Percentiles rank a stretch among this genome's conserved stretches.
phyloP scores from a whole-genome alignment of 129 eudicot genomes.

The Ambrosia trifida region DNA sequence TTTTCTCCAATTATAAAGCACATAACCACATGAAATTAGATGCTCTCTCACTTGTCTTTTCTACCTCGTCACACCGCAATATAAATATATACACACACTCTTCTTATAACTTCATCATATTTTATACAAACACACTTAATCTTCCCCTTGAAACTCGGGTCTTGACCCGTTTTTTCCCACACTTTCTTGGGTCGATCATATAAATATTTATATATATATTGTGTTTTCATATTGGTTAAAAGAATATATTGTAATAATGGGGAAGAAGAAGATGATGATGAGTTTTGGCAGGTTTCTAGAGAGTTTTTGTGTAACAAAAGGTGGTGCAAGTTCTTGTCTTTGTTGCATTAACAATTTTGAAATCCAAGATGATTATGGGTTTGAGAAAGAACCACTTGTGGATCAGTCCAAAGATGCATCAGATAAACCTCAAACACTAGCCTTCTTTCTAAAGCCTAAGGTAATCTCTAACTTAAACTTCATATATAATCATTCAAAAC shows the following conservation, averaged over 20 bases:
- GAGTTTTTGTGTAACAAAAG: slow-evolving; percentile 59
- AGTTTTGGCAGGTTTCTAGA: slow-evolving; percentile 63
- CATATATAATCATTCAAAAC: not conserved
- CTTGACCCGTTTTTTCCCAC: slow-evolving; percentile 37
- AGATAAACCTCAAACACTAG: slow-evolving; percentile 72
- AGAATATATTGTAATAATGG: slow-evolving; percentile 53
- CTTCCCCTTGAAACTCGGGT: slow-evolving; percentile 37
- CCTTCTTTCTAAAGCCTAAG: slow-evolving; percentile 87
- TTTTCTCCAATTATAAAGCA: slow-evolving; percentile 35
- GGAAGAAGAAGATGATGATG: slow-evolving; percentile 52
- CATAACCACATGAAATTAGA: slow-evolving; percentile 44
- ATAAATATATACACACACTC: slow-evolving; percentile 1
- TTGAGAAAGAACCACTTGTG: slow-evolving; percentile 64
- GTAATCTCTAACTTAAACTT: slow-evolving; percentile 33
- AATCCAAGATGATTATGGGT: slow-evolving; percentile 44
- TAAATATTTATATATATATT: slow-evolving; percentile 24
- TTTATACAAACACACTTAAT: slow-evolving; percentile 21
- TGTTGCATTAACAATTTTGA: slow-evolving; percentile 49
- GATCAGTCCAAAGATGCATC: slow-evolving; percentile 61
- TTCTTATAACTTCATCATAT: slow-evolving; percentile 23
- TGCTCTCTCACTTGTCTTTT: slow-evolving; percentile 41
- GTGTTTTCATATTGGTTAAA: slow-evolving; percentile 25
- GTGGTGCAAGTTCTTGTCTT: slow-evolving; percentile 61
- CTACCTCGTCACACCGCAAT: slow-evolving; percentile 40
- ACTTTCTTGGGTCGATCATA: slow-evolving; percentile 28